Evolutionary conservation across 1,284 basidiomycete genomes (phyloP).

Genomic region (Cystobasidium sp.): DNA sequence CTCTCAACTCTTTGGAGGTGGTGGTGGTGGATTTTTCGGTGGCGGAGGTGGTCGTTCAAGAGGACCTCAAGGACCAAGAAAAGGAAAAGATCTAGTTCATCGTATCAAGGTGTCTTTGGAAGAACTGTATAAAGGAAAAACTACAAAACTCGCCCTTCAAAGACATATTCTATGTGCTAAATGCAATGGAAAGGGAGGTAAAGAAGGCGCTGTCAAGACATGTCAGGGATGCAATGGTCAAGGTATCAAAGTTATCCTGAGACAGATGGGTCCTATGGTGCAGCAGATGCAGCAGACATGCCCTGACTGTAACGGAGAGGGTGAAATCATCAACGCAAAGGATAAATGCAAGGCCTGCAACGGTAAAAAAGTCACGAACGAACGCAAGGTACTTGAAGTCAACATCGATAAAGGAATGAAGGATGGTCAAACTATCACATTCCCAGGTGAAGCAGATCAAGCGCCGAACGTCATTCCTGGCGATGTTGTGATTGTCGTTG

Average conservation of each 20-base stretch:
- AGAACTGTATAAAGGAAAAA: constrained; percentile 98
- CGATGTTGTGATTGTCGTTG: constrained; percentile 95
- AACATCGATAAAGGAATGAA: constrained; percentile 99
- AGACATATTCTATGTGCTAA: constrained; percentile 92
- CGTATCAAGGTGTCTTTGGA: constrained; percentile 94
- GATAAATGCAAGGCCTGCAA: constrained; percentile 92
- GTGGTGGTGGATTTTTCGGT: constrained; percentile 64
- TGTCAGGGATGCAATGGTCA: constrained; percentile 85
- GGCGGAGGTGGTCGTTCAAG: constrained; percentile 65
- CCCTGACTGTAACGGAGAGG: constrained; percentile 86
- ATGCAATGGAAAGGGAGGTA: constrained; percentile 95
- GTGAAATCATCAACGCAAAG: constrained; percentile 92
- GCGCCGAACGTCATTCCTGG: constrained; percentile 87
- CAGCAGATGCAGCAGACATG: constrained; percentile 98
- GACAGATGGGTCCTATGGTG: constrained; percentile 99
- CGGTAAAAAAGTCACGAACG: constrained; percentile 91
- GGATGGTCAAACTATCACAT: constrained; percentile 93
- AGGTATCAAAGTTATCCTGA: constrained; percentile 86
- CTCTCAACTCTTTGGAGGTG: constrained; percentile 88
- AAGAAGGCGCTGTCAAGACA: constrained; percentile 87
- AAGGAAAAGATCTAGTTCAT: constrained; percentile 98
- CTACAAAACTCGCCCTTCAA: constrained; percentile 94
- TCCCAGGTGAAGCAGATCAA: constrained; percentile 95
- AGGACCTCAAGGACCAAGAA: constrained; percentile 80
- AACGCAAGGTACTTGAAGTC: constrained; percentile 98